phyloP scores from a whole-genome alignment of 2,329 filamentous ascomycete species.

The Bipolaris sorokiniana region DNA sequence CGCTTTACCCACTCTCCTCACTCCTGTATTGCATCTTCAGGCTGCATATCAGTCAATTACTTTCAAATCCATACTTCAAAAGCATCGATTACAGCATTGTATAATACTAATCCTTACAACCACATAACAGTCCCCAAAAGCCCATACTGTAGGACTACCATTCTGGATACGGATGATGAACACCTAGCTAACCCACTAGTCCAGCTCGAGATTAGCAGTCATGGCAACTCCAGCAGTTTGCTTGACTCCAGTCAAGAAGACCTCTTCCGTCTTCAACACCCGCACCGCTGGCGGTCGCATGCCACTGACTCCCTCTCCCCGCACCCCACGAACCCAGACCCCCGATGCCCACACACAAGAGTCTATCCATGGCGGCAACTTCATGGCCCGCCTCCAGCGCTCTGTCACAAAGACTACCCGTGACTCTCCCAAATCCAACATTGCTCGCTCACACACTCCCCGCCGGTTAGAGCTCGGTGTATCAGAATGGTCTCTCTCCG shows the following conservation, averaged over 20 bases:
- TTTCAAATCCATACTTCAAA: conserved; percentile 47
- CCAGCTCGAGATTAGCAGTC: conserved; percentile 43
- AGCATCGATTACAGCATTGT: conserved; percentile 50
- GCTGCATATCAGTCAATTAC: conserved; percentile 27
- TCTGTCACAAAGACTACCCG: conserved; percentile 69
- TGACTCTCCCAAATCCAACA: conserved; percentile 96
- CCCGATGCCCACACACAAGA: conserved; percentile 61
- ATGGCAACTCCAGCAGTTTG: conserved; percentile 82
- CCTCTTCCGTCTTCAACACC: conserved; percentile 87
- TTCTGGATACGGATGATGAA: conserved; percentile 6
- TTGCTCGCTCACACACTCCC: conserved; percentile 75
- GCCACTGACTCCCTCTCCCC: conserved; percentile 90
- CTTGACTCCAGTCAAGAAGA: conserved; percentile 92
- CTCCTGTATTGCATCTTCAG: conserved; percentile 25
- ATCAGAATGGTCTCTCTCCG: conserved; percentile 89
- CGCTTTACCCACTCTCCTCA: conserved; percentile 15
- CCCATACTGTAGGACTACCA: conserved; percentile 36
- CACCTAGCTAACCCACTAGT: conserved; percentile 26
- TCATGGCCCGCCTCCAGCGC: conserved; percentile 79
- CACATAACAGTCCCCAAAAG: conserved; percentile 35
- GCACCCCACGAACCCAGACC: conserved; percentile 59
- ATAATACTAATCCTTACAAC: conserved; percentile 48
- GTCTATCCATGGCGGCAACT: conserved; percentile 74
- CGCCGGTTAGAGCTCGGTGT: conserved; percentile 88
- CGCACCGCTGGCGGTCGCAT: conserved; percentile 94